A percentile compares a stretch with the other conserved stretches of the same genome.
Evolutionary conservation across 2,329 filamentous ascomycete genomes (phyloP).

Genomic region (Neopestalotiopsis sp.): DNA sequence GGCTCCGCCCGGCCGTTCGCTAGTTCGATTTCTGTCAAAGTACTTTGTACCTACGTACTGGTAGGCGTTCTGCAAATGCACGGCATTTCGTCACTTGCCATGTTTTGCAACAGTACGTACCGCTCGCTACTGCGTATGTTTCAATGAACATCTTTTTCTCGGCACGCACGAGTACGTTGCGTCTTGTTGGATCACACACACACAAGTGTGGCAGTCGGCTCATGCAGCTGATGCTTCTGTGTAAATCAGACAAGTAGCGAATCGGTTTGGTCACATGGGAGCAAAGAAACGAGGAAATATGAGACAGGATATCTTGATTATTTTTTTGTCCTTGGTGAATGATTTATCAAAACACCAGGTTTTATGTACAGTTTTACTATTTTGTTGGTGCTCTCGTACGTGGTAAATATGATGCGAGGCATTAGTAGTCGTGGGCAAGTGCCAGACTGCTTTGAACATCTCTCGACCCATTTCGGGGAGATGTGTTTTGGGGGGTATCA

Average conservation of each 20-base stretch:
- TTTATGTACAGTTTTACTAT: slow-evolving; percentile 14
- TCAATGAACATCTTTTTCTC: not conserved
- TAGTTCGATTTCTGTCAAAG: not conserved
- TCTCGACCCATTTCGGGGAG: slow-evolving; percentile 15
- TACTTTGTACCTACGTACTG: too few relatives aligned
- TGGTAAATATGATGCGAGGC: too few relatives aligned
- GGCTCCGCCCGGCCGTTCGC: not conserved
- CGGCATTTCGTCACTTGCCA: slow-evolving; percentile 2
- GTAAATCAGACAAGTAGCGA: too few relatives aligned
- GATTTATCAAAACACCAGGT: not conserved
- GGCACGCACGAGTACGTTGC: not conserved
- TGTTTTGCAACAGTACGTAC: not conserved
- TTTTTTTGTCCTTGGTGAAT: slow-evolving; percentile 2
- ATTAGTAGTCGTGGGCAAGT: slow-evolving; percentile 1
- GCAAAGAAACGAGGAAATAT: not conserved
- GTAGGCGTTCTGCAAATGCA: not conserved
- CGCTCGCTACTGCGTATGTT: not conserved
- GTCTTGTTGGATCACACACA: not conserved
- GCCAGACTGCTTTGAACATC: not conserved
- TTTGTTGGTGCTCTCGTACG: not conserved
- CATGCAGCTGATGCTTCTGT: not conserved
- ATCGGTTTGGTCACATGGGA: not conserved
- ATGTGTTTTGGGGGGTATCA: slow-evolving; percentile 20
- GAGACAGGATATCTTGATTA: slow-evolving; percentile 39
- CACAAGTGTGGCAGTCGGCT: not conserved